Percentiles rank a stretch among this genome's conserved stretches.
Conservation (phyloP, 352 stramenopile species). For the Phytophthora palmivora region DNA sequence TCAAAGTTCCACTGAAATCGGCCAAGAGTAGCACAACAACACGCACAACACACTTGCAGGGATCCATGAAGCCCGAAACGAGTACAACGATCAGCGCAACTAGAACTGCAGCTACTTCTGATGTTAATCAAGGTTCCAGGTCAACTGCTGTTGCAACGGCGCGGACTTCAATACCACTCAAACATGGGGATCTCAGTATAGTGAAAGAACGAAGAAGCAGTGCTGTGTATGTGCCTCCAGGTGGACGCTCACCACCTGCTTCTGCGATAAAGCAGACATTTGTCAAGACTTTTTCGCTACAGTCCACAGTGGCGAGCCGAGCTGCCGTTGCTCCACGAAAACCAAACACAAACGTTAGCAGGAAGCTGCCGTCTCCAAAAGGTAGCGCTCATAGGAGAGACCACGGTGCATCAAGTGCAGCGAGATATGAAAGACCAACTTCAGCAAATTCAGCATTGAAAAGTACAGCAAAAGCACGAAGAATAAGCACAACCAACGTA, state of each 20-base stretch:
- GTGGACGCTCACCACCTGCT: constrained; percentile 23
- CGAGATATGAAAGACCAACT: background rate
- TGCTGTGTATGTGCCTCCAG: constrained; percentile 35
- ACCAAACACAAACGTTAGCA: background rate
- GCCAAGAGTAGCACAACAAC: constrained; percentile 4
- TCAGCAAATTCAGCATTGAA: background rate
- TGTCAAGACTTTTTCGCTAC: constrained; percentile 47
- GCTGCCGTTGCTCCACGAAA: constrained; percentile 42
- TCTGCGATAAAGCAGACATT: constrained; percentile 6
- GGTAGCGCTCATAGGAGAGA: background rate
- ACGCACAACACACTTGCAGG: background rate
- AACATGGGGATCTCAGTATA: background rate
- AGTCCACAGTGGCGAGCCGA: constrained; percentile 51
- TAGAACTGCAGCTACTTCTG: constrained; percentile 1
- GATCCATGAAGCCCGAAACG: background rate
- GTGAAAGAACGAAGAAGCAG: constrained; percentile 18
- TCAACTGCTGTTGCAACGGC: background rate
- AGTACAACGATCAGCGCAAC: background rate
- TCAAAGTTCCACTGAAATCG: constrained; percentile 9
- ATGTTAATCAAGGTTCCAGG: constrained; percentile 6
- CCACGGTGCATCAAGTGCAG: background rate
- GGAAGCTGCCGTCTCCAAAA: constrained; percentile 13
- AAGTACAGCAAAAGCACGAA: constrained; percentile 8
- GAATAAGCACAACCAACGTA: constrained; percentile 4
- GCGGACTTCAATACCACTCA: constrained; percentile 8